A percentile compares a stretch with the other conserved stretches of the same genome.
Evolutionary conservation across 1,139 yeast genomes (phyloP).

Genomic region (Suhomyces guaymorum): DNA sequence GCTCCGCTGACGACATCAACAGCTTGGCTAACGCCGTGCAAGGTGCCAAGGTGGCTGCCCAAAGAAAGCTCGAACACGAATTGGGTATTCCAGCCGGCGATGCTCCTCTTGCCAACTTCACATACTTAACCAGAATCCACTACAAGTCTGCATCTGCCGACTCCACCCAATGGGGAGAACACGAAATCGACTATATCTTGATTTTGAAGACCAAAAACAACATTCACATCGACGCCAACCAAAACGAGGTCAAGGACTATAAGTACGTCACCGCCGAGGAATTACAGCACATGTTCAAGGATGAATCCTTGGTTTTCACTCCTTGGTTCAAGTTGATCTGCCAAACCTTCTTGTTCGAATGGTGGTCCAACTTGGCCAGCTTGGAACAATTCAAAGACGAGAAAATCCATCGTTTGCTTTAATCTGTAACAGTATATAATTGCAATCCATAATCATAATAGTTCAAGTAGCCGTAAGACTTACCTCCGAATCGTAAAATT

Average conservation of each 20-base stretch:
- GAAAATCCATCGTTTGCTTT: slow-evolving; percentile 49
- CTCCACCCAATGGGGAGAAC: slow-evolving; percentile 93
- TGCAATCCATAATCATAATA: background rate
- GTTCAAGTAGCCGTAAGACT: too few species aligned
- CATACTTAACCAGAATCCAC: slow-evolving; percentile 89
- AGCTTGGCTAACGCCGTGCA: slow-evolving; percentile 52
- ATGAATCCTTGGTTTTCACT: slow-evolving; percentile 67
- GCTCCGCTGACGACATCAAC: slow-evolving; percentile 37
- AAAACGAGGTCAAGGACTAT: slow-evolving; percentile 82
- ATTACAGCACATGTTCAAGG: slow-evolving; percentile 74
- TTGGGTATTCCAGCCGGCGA: slow-evolving; percentile 72
- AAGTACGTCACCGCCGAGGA: slow-evolving; percentile 71
- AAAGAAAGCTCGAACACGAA: slow-evolving; percentile 88
- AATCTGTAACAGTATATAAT: slow-evolving; percentile 6
- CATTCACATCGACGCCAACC: slow-evolving; percentile 52
- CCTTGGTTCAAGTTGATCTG: slow-evolving; percentile 99
- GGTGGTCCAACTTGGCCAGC: slow-evolving; percentile 84
- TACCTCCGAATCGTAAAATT: background rate
- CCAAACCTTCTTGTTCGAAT: slow-evolving; percentile 81
- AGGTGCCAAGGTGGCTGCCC: slow-evolving; percentile 89
- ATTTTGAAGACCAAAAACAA: slow-evolving; percentile 66
- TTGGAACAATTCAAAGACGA: slow-evolving; percentile 49
- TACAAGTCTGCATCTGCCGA: slow-evolving; percentile 78
- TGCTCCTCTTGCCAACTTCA: slow-evolving; percentile 68
- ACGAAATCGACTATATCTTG: slow-evolving; percentile 92